Evolutionary conservation across 306 rosid genomes (phyloP), one percentile per base, ranked within the genome.

Genomic region (Dalbergia cultrata): DNA sequence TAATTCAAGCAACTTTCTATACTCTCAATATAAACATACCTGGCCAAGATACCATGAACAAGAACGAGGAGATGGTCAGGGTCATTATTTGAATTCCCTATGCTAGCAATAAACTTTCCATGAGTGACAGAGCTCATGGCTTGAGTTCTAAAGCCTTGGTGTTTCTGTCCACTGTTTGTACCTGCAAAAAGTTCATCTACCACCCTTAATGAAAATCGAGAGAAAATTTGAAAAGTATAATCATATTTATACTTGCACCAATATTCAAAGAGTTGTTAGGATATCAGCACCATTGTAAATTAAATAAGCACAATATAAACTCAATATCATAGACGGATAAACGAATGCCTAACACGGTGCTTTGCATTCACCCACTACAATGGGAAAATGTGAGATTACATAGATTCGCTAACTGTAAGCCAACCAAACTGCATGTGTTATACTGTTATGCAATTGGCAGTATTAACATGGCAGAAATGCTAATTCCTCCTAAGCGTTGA

Each of bases 1-100:
- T 37, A 75, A 47, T 44, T 37, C 33, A 34, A 35, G 73, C 75
- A 76, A 62, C 45, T 34, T 59, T 19, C 13, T 41, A 69, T 70
- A 39, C 62, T 37, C 44, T 50, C 34, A 59, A 34, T 56, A 37
- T 74, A 78, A 88, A 73, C 61, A 83, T 85, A 95, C 97, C 99
- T 91, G n/a, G 96, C 98, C 85, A 91, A 75, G 77, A 93, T 93
- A 77, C 99, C 99, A 76, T 95, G 99, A 83, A 95, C 98, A 83
- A 95, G 98, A 75, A 95, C 92, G 75, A 95, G 98, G 76, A 95
- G 98, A 87, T 95, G 98, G 81, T 93, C 98, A 3, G 98, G 94
- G 60, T 86, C 85, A 18, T 84, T 73, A 75, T 84, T 81, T 6
- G 34, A 80, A 81, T 66, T 83, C 41, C 80, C 69, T 76, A 79